Evolutionary conservation across 2,329 filamentous ascomycete species (phyloP), one percentile per base, ranked within the genome.

Genomic region (Nemania diffusa): DNA sequence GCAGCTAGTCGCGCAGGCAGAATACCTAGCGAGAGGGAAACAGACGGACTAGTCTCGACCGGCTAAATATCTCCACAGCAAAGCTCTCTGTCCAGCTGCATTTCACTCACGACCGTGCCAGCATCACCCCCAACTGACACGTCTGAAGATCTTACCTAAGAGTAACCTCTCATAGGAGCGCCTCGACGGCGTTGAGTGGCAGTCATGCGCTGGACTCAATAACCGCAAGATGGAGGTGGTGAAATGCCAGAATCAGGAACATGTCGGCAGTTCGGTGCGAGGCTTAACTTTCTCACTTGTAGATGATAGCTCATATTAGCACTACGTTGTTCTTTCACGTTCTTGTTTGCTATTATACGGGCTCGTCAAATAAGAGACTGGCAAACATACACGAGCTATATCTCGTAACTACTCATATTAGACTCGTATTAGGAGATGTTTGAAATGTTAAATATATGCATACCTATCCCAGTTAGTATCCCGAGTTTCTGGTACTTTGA

Each of bases 11-110:
- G 2, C 7, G 22, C 22, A 50, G 46, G 46, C 24, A 50, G 15
- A 50, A 27, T 26, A 20, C n/a, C 40, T 44, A 32, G 13, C 32
- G 24, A 34, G 20, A 55, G 22, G 13, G 32, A 13, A 48, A 32
- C 50, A 27, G 20, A n/a, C 50, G 29, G 50, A 29, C 32, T 42
- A 44, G 44, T 52, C 56, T 64, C 42, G 50, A 15, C 58, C 64
- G 64, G 65, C 51, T 67, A 67, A 67, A 67, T 64, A 50, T 42
- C 53, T 32, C 52, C 59, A 60, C 57, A 46, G 37, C 5, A 13
- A 42, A 17, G 11, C 5, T 29, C 5, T 40, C 20, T 40, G 6
- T 17, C 37, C 13, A 27, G 37, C 37, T 32, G 40, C 32, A 27
- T 42, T 40, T 62, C 42, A 27, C 42, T 51, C 34, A 40, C 17